Evolutionary conservation across 768 basidiomycete species (phyloP).

Genomic region (Boletus eberwhitei): DNA sequence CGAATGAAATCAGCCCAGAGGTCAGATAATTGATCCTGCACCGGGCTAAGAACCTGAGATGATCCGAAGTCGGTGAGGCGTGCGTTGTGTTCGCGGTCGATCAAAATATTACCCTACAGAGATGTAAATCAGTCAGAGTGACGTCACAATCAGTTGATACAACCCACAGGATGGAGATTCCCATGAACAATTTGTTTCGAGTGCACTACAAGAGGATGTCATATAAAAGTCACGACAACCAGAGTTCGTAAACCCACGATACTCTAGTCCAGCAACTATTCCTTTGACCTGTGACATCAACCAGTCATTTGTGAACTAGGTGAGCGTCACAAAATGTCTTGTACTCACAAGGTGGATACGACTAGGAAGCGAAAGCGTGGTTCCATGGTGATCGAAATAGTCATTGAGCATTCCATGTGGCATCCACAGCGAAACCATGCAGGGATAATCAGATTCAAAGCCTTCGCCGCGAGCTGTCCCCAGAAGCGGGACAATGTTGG

Average conservation of each 20-base stretch:
- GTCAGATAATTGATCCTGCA: background rate
- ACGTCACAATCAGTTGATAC: background rate
- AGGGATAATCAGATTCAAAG: too few relatives aligned
- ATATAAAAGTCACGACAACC: background rate
- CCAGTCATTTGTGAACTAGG: background rate
- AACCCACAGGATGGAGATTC: slow-evolving; percentile 5
- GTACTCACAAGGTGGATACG: too few relatives aligned
- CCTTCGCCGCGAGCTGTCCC: too few relatives aligned
- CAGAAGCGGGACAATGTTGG: too few relatives aligned
- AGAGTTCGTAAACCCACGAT: background rate
- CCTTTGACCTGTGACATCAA: background rate
- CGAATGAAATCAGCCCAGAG: background rate
- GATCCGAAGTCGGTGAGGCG: background rate
- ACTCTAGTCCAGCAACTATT: background rate
- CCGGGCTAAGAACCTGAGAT: background rate
- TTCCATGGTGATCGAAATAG: too few relatives aligned
- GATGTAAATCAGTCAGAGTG: background rate
- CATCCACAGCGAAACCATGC: too few relatives aligned
- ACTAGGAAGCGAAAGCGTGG: too few relatives aligned
- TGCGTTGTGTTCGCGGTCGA: background rate
- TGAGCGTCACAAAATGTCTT: too few relatives aligned
- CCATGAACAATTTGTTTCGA: background rate
- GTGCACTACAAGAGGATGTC: background rate
- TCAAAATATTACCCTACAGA: slow-evolving; percentile 1
- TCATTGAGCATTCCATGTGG: too few relatives aligned